A percentile compares a stretch with the other conserved stretches of the same genome.
phyloP scores from a whole-genome alignment of 164 flowering plant species.

The Aristolochia contorta region DNA sequence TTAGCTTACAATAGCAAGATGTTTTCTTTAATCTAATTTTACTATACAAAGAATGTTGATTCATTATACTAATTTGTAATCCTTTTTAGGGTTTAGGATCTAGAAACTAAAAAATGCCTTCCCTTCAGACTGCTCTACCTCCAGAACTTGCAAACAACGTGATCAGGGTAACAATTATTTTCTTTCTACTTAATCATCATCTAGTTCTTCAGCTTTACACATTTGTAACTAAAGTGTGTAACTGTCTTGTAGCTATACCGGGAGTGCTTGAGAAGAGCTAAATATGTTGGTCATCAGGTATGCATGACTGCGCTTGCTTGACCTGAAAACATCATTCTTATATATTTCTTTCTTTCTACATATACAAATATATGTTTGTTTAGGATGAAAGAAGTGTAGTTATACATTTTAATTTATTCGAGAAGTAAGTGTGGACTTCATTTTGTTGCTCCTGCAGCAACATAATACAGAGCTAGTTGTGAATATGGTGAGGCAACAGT shows the following conservation, averaged over 20 bases:
- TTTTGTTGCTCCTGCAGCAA: constrained; percentile 40
- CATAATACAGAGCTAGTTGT: constrained; percentile 72
- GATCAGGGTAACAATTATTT: constrained; percentile 35
- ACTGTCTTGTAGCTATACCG: constrained; percentile 55
- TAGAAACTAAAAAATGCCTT: constrained; percentile 45
- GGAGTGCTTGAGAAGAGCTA: constrained; percentile 84
- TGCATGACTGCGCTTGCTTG: neutral
- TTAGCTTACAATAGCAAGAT: no score
- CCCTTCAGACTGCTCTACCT: constrained; percentile 77
- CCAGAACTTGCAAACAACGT: constrained; percentile 87
- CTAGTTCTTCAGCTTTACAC: neutral
- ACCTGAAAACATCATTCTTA: neutral
- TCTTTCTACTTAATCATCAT: no score
- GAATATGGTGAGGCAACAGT: constrained; percentile 82
- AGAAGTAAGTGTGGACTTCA: no score
- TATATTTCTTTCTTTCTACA: neutral
- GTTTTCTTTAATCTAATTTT: no score
- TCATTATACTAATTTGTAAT: no score
- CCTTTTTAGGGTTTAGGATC: no score
- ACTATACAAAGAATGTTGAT: no score
- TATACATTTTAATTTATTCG: no score
- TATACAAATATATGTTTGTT: neutral
- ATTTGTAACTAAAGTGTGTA: neutral
- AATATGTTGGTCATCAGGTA: constrained; percentile 65
- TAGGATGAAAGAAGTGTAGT: no score